Evolutionary conservation across 495 filamentous ascomycete genomes (phyloP).

Genomic region (Penicillium goetzii): DNA sequence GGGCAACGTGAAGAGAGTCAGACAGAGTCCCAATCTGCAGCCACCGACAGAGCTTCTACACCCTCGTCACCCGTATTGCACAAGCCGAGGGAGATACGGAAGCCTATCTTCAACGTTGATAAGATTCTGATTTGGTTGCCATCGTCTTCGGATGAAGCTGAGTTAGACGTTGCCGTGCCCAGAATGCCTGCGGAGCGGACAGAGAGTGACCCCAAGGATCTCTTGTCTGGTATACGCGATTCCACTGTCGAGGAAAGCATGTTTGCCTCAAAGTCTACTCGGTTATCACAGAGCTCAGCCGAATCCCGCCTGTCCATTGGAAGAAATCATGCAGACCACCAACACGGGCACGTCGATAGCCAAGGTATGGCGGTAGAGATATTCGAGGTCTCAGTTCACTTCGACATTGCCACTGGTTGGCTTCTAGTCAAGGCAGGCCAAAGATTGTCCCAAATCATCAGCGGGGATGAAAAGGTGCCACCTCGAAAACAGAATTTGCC

Average conservation of each 20-base stretch:
- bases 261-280: constrained; percentile 33
- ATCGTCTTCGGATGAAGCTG: constrained; percentile 22
- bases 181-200: constrained; percentile 12
- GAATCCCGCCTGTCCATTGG: constrained; percentile 23
- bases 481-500: constrained; percentile 22
- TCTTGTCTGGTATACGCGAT: constrained; percentile 25
- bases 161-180: constrained; percentile 11
- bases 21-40: constrained; percentile 17
- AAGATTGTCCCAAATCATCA: constrained; percentile 51
- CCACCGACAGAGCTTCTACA: constrained; percentile 26
- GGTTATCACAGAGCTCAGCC: constrained; percentile 25
- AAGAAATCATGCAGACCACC: constrained; percentile 14
- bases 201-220: constrained; percentile 31
- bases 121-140: constrained; percentile 44
- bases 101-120: constrained; percentile 41
- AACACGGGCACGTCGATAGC: not conserved
- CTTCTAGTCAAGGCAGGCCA: constrained; percentile 64
- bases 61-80: constrained; percentile 26
- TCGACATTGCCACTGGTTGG: constrained; percentile 72
- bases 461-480: constrained; percentile 19
- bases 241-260: constrained; percentile 36
- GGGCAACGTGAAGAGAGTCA: constrained; percentile 20
- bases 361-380: constrained; percentile 58
- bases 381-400: constrained; percentile 57
- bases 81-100: constrained; percentile 35